These are phyloP conservation scores for Cichorium intybus DNA, from an alignment of 140 eudicot species.

Conservation along the genomic window DNA sequence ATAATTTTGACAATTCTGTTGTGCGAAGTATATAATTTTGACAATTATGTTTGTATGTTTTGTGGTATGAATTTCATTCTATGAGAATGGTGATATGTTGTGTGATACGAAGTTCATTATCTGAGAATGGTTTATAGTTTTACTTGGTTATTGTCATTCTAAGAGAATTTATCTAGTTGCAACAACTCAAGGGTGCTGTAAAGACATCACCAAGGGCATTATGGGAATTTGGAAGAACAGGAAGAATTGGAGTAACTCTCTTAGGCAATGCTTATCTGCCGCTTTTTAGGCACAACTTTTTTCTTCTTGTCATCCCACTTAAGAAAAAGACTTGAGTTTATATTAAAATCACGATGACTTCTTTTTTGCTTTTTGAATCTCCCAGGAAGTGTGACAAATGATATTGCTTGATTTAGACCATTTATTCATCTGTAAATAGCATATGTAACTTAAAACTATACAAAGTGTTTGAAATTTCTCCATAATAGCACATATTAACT, in stretches of 20 bases:
- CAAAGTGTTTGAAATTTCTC: too few relatives aligned
- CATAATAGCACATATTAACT: too few relatives aligned
- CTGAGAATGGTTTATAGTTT: too few relatives aligned
- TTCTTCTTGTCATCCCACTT: constrained; percentile 81
- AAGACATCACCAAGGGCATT: constrained; percentile 64
- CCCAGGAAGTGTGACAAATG: constrained; percentile 41
- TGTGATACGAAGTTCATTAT: too few relatives aligned
- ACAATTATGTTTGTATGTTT: too few relatives aligned
- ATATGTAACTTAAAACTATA: too few relatives aligned
- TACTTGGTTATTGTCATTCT: too few relatives aligned
- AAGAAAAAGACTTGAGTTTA: constrained; percentile 53
- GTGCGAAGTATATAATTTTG: too few relatives aligned
- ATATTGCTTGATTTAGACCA: constrained; percentile 40
- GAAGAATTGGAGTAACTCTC: constrained; percentile 52
- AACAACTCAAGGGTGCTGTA: constrained; percentile 66
- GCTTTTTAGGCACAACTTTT: constrained; percentile 72
- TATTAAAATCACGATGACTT: constrained; percentile 48
- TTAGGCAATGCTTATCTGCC: constrained; percentile 70
- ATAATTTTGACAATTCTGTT: too few relatives aligned
- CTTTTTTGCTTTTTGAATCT: constrained; percentile 49
- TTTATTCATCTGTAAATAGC: constrained; percentile 61
- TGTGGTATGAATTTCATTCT: too few relatives aligned
- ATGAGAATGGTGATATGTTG: too few relatives aligned
- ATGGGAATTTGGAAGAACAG: constrained; percentile 36
- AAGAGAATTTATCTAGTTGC: constrained; percentile 50